Evolutionary conservation across 495 filamentous ascomycete genomes (phyloP), one percentile per base, ranked within the genome.

Genomic region (Letharia columbiana): DNA sequence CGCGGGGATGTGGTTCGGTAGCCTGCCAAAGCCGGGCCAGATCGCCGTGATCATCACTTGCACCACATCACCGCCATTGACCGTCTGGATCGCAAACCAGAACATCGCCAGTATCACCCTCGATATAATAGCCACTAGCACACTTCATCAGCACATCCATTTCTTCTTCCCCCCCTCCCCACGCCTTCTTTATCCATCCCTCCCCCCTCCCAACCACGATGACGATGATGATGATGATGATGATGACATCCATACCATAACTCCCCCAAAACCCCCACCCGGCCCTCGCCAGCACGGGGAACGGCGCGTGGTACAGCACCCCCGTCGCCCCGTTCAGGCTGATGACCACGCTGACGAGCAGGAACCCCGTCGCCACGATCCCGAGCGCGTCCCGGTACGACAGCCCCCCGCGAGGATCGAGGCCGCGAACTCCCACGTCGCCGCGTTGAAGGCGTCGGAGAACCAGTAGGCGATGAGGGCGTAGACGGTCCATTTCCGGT

Each of bases 71-170:
- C 84, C 86, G 12, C 87, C 87, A 68, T 86, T 89, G 63, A 83
- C 82, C 37, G 84, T 82, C 71, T 89, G 84, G 61, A 91, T 88
- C 18, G 84, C 85, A 37, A 89, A 84, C 87, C 88, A 90, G 75
- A 90, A 89, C 70, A 89, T 75, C 11, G 86, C 87, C 8, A 89
- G 78, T 63, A 89, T 83, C 0, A 82, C 78, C n/a, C 88, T 81
- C 0, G 85, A 87, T 13, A 89, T 75, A 60, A 89, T 87, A 35
- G 82, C 80, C 68, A 90, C 81, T 69, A 37, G 49, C 7, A 17
- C 28, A 50, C 37, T 28, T 23, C 28, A 60, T 47, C 41, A 58
- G 56, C 42, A 40, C 23, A 3, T 8, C 31, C 39, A 11, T 18
- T 15, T 39, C 33, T 37, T 12, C 39, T 15, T 23, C n/a, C 47